These are phyloP conservation scores for Orbilia oligospora DNA, from an alignment of 2,329 filamentous ascomycete genomes.

Conservation along the genomic window DNA sequence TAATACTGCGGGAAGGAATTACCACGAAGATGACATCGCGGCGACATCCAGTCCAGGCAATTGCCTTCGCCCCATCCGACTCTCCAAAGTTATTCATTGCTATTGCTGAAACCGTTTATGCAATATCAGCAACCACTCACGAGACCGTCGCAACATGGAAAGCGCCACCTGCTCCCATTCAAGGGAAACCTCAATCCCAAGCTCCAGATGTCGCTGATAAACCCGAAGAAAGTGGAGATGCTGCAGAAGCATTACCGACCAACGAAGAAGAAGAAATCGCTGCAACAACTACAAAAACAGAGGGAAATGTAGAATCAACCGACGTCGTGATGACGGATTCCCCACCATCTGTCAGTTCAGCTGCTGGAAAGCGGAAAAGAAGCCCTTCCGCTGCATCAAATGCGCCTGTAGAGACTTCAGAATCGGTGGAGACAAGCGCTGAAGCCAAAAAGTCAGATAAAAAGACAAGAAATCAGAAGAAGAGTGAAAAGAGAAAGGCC, in stretches of 20 bases:
- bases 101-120: slow-evolving; percentile 48
- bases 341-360: slow-evolving; percentile 25
- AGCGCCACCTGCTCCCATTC: slow-evolving; percentile 39
- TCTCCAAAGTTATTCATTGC: slow-evolving; percentile 42
- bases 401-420: slow-evolving; percentile 9
- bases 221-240: slow-evolving; percentile 8
- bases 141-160: slow-evolving; percentile 49
- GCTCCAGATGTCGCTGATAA: slow-evolving; percentile 11
- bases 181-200: slow-evolving; percentile 36
- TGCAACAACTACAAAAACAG: not conserved
- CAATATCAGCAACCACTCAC: slow-evolving; percentile 32
- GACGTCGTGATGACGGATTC: slow-evolving; percentile 45
- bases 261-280: slow-evolving; percentile 5
- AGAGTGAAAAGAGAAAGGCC: slow-evolving; percentile 25
- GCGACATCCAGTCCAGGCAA: slow-evolving; percentile 46
- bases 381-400: slow-evolving; percentile 44
- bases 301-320: not conserved
- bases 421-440: not conserved
- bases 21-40: slow-evolving; percentile 37
- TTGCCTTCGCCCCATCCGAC: slow-evolving; percentile 23
- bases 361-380: slow-evolving; percentile 52
- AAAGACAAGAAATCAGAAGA: slow-evolving; percentile 24
- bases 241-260: slow-evolving; percentile 11
- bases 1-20: not conserved
- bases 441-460: slow-evolving; percentile 3